Conservation (phyloP, 257 asterid species). For the Capsicum rhomboideum region DNA sequence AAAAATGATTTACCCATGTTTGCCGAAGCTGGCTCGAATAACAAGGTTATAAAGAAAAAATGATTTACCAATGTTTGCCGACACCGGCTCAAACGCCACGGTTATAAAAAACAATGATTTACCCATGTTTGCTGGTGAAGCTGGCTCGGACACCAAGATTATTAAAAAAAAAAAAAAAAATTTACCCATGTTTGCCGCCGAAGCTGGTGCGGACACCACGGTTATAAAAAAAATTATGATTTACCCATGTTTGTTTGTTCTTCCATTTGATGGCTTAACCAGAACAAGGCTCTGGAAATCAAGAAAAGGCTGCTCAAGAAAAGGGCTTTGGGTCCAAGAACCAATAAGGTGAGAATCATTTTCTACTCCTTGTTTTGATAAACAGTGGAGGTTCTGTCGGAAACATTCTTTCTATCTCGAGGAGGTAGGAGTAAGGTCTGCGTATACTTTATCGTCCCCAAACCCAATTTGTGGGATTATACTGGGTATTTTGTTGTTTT, state of each 20-base stretch:
- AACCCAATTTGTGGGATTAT: not conserved
- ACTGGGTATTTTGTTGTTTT: not conserved
- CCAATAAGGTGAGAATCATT: not conserved
- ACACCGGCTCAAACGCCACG: too few species aligned
- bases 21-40: too few species aligned
- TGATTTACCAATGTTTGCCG: too few species aligned
- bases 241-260: too few species aligned
- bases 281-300: not conserved
- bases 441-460: not conserved
- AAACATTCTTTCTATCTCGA: not conserved
- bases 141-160: too few species aligned
- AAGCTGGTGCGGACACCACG: too few species aligned
- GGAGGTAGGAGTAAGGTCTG: not conserved
- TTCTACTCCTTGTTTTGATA: not conserved
- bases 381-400: not conserved
- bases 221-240: not conserved
- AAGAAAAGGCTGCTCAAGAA: slow-evolving; percentile 4
- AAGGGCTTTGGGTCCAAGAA: not conserved
- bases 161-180: too few species aligned
- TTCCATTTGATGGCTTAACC: not conserved
- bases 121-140: too few species aligned
- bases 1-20: too few species aligned
- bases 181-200: too few species aligned
- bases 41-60: too few species aligned
- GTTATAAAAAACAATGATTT: too few species aligned